Evolutionary conservation across 2,329 filamentous ascomycete genomes (phyloP).

Genomic region (Cytospora schulzeri): DNA sequence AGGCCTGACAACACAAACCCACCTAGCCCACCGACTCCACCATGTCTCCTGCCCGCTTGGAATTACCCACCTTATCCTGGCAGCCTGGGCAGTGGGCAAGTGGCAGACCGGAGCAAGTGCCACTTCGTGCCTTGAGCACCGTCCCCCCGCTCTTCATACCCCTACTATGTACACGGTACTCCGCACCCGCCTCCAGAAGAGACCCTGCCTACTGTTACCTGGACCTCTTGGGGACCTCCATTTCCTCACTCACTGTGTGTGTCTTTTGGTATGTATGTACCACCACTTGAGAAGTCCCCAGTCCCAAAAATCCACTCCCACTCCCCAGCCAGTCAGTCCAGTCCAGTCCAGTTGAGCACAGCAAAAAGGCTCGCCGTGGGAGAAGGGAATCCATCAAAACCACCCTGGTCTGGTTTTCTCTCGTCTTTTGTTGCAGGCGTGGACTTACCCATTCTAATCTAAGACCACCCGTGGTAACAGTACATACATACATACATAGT

Average conservation of each 20-base stretch:
- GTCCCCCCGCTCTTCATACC: constrained; percentile 14
- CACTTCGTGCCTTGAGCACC: constrained; percentile 22
- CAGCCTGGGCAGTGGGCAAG: constrained; percentile 12
- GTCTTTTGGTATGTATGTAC: neutral
- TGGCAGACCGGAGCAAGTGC: constrained; percentile 24
- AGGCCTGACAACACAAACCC: constrained; percentile 19
- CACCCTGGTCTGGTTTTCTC: constrained; percentile 16
- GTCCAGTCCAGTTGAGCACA: constrained; percentile 1
- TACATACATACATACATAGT: neutral
- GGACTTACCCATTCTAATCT: constrained; percentile 23
- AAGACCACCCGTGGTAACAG: constrained; percentile 17
- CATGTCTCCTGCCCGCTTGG: constrained; percentile 17
- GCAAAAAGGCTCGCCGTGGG: constrained; percentile 19
- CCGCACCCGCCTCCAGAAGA: neutral
- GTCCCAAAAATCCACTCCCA: constrained; percentile 12
- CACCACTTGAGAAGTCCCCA: neutral
- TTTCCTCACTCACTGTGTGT: neutral
- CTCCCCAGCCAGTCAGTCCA: too few species aligned
- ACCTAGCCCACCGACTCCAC: constrained; percentile 13
- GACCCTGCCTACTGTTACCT: neutral
- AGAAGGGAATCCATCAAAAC: constrained; percentile 12
- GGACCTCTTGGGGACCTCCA: neutral
- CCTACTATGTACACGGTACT: neutral
- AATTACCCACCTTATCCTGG: constrained; percentile 19
- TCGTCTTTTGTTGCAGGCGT: constrained; percentile 14